Conservation (phyloP, 2,329 filamentous ascomycete genomes). For the Ambrosiella cleistominuta region DNA sequence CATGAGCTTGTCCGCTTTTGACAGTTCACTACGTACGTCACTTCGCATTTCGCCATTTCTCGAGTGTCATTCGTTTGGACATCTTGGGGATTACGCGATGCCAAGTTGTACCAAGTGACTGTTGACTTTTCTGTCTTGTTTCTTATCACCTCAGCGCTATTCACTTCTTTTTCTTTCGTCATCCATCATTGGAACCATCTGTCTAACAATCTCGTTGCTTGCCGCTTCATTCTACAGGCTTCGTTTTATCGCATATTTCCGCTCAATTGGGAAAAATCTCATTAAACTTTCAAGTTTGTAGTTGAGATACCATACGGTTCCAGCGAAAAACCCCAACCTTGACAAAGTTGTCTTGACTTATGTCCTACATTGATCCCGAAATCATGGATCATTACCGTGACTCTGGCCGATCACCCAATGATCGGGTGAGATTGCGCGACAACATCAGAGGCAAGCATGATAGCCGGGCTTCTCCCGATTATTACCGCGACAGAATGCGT, state of each 20-base stretch:
- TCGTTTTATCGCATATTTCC: conserved; percentile 16
- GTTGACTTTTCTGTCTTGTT: conserved; percentile 2
- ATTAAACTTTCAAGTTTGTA: too few relatives aligned
- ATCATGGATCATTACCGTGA: conserved; percentile 42
- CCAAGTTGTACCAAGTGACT: conserved; percentile 5
- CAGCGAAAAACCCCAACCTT: too few relatives aligned
- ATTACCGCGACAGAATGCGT: conserved; percentile 33
- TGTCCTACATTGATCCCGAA: too few relatives aligned
- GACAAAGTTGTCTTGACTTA: too few relatives aligned
- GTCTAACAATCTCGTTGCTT: conserved; percentile 33
- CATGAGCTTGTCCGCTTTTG: not conserved
- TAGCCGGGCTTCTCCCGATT: conserved; percentile 29
- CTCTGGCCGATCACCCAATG: conserved; percentile 33
- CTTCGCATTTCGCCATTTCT: not conserved
- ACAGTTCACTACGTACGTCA: not conserved
- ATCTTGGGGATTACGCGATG: conserved; percentile 6
- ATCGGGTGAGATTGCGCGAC: conserved; percentile 35
- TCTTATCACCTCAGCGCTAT: not conserved
- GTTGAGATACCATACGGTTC: too few relatives aligned
- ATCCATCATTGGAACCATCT: conserved; percentile 24
- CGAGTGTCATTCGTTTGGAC: conserved; percentile 1
- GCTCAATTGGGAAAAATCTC: too few relatives aligned
- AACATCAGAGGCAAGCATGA: conserved; percentile 35
- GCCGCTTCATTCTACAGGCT: conserved; percentile 28
- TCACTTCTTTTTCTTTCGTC: conserved; percentile 13